phyloP scores from a whole-genome alignment of 495 filamentous ascomycete genomes.

The Podospora conica region DNA sequence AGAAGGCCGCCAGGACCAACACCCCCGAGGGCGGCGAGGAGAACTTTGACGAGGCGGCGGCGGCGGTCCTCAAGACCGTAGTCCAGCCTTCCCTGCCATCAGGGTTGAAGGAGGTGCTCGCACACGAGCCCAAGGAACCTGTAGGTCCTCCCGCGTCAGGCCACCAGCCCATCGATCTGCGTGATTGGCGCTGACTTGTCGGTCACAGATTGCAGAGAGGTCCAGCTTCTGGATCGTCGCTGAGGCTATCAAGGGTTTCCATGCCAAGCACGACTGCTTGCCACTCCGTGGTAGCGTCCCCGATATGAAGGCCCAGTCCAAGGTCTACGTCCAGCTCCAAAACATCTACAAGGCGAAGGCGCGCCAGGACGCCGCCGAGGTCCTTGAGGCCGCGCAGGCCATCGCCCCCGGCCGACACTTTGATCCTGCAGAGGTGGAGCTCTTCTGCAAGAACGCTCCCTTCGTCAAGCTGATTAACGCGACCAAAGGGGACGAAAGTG shows the following conservation, averaged over 20 bases:
- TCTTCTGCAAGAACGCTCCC: constrained; percentile 92
- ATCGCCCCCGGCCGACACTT: constrained; percentile 51
- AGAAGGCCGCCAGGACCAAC: constrained; percentile 57
- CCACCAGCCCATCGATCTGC: neutral
- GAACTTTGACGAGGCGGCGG: constrained; percentile 91
- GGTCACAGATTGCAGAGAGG: constrained; percentile 33
- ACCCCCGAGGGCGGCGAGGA: constrained; percentile 88
- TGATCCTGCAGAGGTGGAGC: constrained; percentile 71
- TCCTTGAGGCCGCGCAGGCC: constrained; percentile 60
- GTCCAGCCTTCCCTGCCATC: constrained; percentile 53
- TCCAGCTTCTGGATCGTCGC: constrained; percentile 86
- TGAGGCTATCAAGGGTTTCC: constrained; percentile 69
- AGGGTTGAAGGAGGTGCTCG: constrained; percentile 70
- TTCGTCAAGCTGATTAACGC: constrained; percentile 79
- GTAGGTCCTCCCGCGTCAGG: constrained; percentile 29
- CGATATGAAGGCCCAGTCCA: constrained; percentile 96
- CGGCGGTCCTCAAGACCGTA: constrained; percentile 79
- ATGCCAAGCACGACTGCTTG: constrained; percentile 59
- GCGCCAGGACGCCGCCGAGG: constrained; percentile 69
- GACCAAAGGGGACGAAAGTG: constrained; percentile 19
- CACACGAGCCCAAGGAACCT: constrained; percentile 45
- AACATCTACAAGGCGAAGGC: constrained; percentile 92
- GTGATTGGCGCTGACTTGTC: constrained; percentile 15
- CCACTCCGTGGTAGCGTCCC: constrained; percentile 84
- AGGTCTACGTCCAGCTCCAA: constrained; percentile 85